Evolutionary conservation across 495 filamentous ascomycete genomes (phyloP).

Genomic region (Annulohypoxylon stygium): DNA sequence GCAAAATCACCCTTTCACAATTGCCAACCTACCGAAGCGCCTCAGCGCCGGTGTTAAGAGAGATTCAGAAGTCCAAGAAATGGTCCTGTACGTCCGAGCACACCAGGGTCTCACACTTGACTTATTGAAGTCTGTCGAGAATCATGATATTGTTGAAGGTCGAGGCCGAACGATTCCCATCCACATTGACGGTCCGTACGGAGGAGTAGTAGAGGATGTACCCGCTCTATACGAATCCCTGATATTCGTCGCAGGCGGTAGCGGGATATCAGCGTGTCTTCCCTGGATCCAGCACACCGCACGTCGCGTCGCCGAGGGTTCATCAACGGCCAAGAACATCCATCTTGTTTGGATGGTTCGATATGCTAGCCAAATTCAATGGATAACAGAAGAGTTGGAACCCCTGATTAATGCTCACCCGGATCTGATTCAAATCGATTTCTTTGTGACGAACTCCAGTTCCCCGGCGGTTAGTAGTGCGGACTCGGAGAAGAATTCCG

Average conservation of each 20-base stretch:
- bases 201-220: constrained; percentile 73
- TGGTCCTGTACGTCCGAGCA: constrained; percentile 42
- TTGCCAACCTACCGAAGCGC: constrained; percentile 72
- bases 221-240: constrained; percentile 75
- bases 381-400: constrained; percentile 42
- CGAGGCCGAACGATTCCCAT: constrained; percentile 69
- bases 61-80: constrained; percentile 32
- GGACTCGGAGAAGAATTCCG: constrained; percentile 38
- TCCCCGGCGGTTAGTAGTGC: constrained; percentile 6
- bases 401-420: constrained; percentile 27
- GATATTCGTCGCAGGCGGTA: constrained; percentile 80
- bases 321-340: constrained; percentile 75
- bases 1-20: constrained; percentile 82
- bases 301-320: constrained; percentile 76
- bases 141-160: constrained; percentile 23
- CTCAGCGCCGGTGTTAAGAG: background rate
- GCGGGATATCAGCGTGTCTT: constrained; percentile 81
- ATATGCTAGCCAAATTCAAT: constrained; percentile 49
- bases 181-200: constrained; percentile 82
- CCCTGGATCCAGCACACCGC: constrained; percentile 77
- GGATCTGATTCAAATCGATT: constrained; percentile 35
- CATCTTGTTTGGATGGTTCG: constrained; percentile 82
- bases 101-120: constrained; percentile 40
- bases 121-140: constrained; percentile 37
- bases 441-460: constrained; percentile 35